Conservation (phyloP, 208 protist species). For the Acanthamoeba triangularis region DNA sequence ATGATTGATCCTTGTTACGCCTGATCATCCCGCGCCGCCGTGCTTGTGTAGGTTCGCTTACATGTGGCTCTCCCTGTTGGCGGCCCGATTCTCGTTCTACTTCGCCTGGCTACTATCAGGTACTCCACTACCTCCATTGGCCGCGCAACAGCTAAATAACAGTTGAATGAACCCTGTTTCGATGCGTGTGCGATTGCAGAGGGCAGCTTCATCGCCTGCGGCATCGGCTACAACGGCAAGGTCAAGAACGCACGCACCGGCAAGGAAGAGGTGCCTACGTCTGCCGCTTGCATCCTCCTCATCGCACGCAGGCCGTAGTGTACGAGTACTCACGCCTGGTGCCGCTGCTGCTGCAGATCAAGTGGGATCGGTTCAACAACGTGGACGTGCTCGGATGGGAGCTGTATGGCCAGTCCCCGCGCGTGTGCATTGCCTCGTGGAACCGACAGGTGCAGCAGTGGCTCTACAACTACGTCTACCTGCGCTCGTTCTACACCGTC, state of each 20-base stretch:
- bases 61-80: background rate
- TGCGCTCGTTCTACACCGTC: constrained; percentile 8
- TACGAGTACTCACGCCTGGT: background rate
- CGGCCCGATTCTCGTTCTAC: constrained; percentile 81
- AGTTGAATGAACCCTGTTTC: background rate
- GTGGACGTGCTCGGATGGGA: constrained; percentile 73
- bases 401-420: constrained; percentile 62
- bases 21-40: background rate
- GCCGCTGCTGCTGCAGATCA: background rate
- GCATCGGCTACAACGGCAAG: constrained; percentile 82
- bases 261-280: constrained; percentile 30
- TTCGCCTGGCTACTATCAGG: constrained; percentile 78
- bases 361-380: constrained; percentile 80
- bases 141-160: background rate
- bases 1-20: background rate
- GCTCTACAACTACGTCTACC: constrained; percentile 79
- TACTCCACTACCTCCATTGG: background rate
- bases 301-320: background rate
- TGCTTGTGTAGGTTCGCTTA: background rate
- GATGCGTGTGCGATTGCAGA: background rate
- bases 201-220: constrained; percentile 67
- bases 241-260: constrained; percentile 55
- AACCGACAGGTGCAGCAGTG: constrained; percentile 81
- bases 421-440: constrained; percentile 76
- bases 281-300: background rate